Conservation (phyloP, 2,329 filamentous ascomycete species). For the Fusarium albosuccineum region DNA sequence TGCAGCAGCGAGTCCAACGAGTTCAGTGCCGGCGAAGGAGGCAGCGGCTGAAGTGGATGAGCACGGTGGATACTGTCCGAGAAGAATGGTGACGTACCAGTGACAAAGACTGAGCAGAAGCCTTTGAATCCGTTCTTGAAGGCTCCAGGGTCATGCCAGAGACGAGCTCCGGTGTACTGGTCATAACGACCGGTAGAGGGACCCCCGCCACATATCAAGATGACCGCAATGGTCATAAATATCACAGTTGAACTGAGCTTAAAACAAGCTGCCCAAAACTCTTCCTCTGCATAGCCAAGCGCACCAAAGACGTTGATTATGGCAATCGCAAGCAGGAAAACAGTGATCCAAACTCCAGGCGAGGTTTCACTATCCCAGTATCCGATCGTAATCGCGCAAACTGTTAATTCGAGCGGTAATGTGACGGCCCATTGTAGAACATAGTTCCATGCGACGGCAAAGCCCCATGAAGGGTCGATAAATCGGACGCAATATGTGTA, state of each 20-base stretch:
- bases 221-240: constrained; percentile 70
- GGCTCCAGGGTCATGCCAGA: constrained; percentile 52
- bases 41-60: constrained; percentile 8
- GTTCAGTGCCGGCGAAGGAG: constrained; percentile 21
- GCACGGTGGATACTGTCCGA: too few relatives aligned
- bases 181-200: constrained; percentile 58
- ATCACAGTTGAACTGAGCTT: constrained; percentile 68
- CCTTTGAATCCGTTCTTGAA: constrained; percentile 71
- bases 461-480: constrained; percentile 62
- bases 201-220: constrained; percentile 68
- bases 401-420: constrained; percentile 58
- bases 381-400: constrained; percentile 61
- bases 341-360: constrained; percentile 63
- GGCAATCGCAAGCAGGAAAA: constrained; percentile 62
- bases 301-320: constrained; percentile 67
- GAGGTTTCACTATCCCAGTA: constrained; percentile 63
- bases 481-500: constrained; percentile 71
- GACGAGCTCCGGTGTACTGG: constrained; percentile 57
- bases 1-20: constrained; percentile 21
- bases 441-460: constrained; percentile 56
- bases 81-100: too few relatives aligned
- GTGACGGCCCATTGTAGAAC: constrained; percentile 56
- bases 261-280: constrained; percentile 52
- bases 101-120: constrained; percentile 26
- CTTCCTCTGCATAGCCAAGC: constrained; percentile 62